A percentile compares a stretch with the other conserved stretches of the same genome.
Evolutionary conservation across 1,284 basidiomycete genomes (phyloP).

Genomic region (Ustilago sp.): DNA sequence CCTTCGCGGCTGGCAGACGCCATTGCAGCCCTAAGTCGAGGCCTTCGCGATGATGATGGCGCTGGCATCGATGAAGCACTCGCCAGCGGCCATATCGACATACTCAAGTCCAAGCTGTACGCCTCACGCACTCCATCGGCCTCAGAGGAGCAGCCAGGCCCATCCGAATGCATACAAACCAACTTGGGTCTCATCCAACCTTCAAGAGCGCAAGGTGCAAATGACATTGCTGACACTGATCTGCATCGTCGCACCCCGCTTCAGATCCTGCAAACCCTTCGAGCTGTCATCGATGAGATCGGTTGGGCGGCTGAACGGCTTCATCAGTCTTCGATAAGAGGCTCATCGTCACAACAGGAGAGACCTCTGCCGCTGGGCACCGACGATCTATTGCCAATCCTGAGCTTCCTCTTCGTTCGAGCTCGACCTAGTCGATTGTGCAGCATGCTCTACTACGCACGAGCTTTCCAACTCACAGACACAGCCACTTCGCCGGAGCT

Average conservation of each 20-base stretch:
- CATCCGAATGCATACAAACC: slow-evolving; percentile 2
- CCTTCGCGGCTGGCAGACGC: slow-evolving; percentile 23
- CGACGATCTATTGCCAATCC: slow-evolving; percentile 43
- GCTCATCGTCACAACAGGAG: slow-evolving; percentile 4
- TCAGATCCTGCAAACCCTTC: slow-evolving; percentile 37
- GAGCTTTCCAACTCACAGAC: slow-evolving; percentile 38
- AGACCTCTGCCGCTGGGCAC: slow-evolving; percentile 29
- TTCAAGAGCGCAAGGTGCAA: too few species aligned
- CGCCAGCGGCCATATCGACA: slow-evolving; percentile 6
- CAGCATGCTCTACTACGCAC: slow-evolving; percentile 49
- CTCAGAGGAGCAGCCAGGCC: background rate
- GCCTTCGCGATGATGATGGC: slow-evolving; percentile 25
- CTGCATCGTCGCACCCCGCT: slow-evolving; percentile 40
- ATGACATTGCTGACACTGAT: background rate
- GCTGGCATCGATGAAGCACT: slow-evolving; percentile 34
- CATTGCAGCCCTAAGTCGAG: slow-evolving; percentile 16
- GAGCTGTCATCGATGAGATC: slow-evolving; percentile 44
- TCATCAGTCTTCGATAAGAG: slow-evolving; percentile 12
- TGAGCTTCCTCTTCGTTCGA: slow-evolving; percentile 39
- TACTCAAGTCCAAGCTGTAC: slow-evolving; percentile 7
- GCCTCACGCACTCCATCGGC: background rate
- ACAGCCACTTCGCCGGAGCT: slow-evolving; percentile 30
- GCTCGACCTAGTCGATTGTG: slow-evolving; percentile 24
- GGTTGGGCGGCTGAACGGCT: slow-evolving; percentile 26
- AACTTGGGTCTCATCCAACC: slow-evolving; percentile 12